Percentiles rank a stretch among this genome's conserved stretches.
Conservation (phyloP, 192 early-diverging fungal species). For the Blastocladiella britannica region DNA sequence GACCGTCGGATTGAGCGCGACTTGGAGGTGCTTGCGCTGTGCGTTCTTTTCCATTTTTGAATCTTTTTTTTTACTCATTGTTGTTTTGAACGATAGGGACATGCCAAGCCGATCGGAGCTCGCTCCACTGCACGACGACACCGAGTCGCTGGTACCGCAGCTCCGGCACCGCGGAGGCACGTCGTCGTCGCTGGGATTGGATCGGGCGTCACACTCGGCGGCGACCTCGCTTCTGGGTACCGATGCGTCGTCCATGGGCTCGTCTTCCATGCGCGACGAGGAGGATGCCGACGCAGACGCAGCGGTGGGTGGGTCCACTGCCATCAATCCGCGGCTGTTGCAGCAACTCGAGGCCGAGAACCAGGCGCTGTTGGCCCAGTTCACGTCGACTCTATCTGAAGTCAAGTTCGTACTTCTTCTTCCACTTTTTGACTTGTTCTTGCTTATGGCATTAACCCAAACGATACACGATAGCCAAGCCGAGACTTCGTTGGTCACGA, state of each 20-base stretch:
- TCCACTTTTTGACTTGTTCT: too few relatives aligned
- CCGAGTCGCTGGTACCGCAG: background rate
- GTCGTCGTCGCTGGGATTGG: too few relatives aligned
- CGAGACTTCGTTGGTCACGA: background rate
- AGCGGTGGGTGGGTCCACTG: background rate
- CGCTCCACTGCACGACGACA: background rate
- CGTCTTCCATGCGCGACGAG: background rate
- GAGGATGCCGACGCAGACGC: background rate
- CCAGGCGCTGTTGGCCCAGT: background rate
- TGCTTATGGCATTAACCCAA: too few relatives aligned
- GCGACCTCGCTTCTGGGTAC: too few relatives aligned
- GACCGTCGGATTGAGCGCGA: background rate
- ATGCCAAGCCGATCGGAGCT: too few relatives aligned
- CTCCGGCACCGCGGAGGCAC: too few relatives aligned
- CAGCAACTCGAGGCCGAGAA: background rate
- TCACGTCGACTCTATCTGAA: background rate
- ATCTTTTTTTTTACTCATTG: background rate
- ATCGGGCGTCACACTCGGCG: too few relatives aligned
- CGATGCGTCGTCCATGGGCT: background rate
- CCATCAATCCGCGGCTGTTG: too few relatives aligned
- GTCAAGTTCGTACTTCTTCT: too few relatives aligned
- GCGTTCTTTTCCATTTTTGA: background rate
- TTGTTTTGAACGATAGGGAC: too few relatives aligned
- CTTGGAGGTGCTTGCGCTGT: background rate
- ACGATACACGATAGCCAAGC: too few relatives aligned